These are phyloP conservation scores for Talinum fruticosum DNA, from an alignment of 148 eudicot species.

Conservation along the genomic window DNA sequence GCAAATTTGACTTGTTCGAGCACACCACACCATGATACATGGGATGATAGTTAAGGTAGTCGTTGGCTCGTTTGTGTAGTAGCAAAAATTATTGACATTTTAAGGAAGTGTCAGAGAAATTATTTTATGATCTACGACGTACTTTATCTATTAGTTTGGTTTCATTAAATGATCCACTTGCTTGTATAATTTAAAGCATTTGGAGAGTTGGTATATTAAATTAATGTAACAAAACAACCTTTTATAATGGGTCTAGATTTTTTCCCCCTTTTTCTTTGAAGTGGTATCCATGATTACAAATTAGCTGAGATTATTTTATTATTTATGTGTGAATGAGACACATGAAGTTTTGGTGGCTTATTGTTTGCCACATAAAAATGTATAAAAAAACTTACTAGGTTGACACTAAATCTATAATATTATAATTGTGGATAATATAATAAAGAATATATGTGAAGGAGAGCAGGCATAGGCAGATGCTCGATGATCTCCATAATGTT, in stretches of 20 bases:
- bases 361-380: conserved; percentile 9
- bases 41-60: too few species aligned
- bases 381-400: background rate
- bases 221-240: conserved; percentile 14
- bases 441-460: background rate
- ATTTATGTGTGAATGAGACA: background rate
- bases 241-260: conserved; percentile 14
- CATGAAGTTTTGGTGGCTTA: conserved; percentile 22
- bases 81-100: background rate
- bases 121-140: background rate
- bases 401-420: background rate
- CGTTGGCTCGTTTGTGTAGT: too few species aligned
- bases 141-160: background rate
- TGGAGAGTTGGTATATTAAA: background rate
- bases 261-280: background rate
- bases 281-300: background rate
- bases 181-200: background rate
- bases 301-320: background rate
- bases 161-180: conserved; percentile 4
- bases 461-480: conserved; percentile 10
- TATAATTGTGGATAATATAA: background rate
- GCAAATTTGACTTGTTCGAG: too few species aligned
- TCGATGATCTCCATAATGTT: background rate
- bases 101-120: background rate
- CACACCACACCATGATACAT: too few species aligned